Conservation (phyloP, 2,329 filamentous ascomycete genomes). For the Nothophoma quercina region DNA sequence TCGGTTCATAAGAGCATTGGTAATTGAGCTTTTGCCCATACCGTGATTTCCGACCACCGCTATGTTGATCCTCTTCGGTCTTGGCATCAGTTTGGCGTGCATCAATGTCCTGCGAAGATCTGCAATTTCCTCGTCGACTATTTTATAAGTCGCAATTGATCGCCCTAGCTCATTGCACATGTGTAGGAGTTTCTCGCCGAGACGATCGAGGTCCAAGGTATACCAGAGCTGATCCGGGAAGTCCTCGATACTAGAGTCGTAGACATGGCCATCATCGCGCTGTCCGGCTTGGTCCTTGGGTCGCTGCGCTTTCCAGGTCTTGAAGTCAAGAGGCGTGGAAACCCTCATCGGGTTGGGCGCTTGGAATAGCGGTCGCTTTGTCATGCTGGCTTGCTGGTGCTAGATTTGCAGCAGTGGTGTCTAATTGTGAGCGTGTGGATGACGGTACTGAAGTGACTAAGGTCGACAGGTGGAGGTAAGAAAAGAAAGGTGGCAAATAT, state of each 20-base stretch:
- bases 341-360: not conserved
- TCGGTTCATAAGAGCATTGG: conserved; percentile 22
- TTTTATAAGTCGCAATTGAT: not conserved
- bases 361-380: not conserved
- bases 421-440: too few species aligned
- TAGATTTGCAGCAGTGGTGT: too few species aligned
- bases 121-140: not conserved
- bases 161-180: conserved; percentile 11
- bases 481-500: too few species aligned
- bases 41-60: conserved; percentile 25
- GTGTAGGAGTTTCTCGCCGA: not conserved
- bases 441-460: conserved; percentile 7
- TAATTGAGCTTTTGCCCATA: conserved; percentile 17
- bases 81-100: conserved; percentile 4
- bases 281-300: not conserved
- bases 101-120: not conserved
- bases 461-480: too few species aligned
- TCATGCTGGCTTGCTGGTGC: too few species aligned
- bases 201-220: not conserved
- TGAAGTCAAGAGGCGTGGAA: not conserved
- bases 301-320: not conserved
- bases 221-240: conserved; percentile 1
- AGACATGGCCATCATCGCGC: not conserved
- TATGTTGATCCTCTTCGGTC: not conserved
- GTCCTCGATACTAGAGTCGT: not conserved